phyloP scores from a whole-genome alignment of 805 yeast genomes.

The Zygosaccharomyces pseudorouxii region DNA sequence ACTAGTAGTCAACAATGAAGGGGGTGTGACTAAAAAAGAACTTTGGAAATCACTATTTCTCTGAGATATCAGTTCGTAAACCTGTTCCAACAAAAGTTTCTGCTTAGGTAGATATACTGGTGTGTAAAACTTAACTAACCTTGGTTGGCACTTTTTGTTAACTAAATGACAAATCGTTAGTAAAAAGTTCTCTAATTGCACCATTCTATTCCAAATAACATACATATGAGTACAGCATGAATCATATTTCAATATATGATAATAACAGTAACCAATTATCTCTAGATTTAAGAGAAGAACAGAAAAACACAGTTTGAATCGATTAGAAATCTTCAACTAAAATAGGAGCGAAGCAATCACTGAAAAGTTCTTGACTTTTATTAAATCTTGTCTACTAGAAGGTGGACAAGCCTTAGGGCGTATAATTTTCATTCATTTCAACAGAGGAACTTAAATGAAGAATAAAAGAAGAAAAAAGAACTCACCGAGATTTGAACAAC shows the following conservation, averaged over 20 bases:
- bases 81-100: slow-evolving; percentile 72
- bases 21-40: slow-evolving; percentile 86
- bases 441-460: background rate
- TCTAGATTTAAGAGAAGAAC: background rate
- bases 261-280: background rate
- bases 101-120: slow-evolving; percentile 86
- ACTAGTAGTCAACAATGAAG: slow-evolving; percentile 45
- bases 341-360: background rate
- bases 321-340: background rate
- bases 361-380: background rate
- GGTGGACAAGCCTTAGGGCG: no score
- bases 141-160: slow-evolving; percentile 85
- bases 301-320: background rate
- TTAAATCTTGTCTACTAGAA: no score
- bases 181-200: slow-evolving; percentile 1
- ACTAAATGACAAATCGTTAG: slow-evolving; percentile 40
- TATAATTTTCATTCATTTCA: background rate
- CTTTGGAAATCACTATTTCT: slow-evolving; percentile 69
- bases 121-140: slow-evolving; percentile 86
- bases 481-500: no score
- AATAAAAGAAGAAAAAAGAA: no score
- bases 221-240: slow-evolving; percentile 79
- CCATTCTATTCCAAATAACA: slow-evolving; percentile 29
- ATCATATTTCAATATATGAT: slow-evolving; percentile 48
- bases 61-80: slow-evolving; percentile 66